These are phyloP conservation scores for Candolleomyces efflorescens DNA, from an alignment of 768 basidiomycete genomes.

Conservation along the genomic window DNA sequence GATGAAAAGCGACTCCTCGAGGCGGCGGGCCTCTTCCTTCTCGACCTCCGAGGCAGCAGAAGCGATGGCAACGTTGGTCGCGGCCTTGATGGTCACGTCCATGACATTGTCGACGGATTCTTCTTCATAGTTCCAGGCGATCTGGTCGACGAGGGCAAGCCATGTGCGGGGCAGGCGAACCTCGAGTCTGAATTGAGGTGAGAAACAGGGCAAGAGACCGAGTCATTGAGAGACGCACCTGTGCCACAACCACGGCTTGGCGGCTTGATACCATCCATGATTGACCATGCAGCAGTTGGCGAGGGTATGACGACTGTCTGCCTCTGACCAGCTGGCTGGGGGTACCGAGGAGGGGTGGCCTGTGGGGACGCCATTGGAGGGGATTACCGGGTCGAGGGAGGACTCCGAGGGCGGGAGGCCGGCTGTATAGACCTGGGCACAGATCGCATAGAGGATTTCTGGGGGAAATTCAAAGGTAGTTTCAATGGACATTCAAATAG, in stretches of 20 bases:
- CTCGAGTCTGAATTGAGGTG: constrained; percentile 44
- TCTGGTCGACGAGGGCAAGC: constrained; percentile 77
- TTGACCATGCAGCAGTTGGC: constrained; percentile 73
- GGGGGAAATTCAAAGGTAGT: constrained; percentile 51
- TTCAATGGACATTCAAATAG: constrained; percentile 26
- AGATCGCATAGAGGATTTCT: constrained; percentile 70
- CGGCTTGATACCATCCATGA: constrained; percentile 73
- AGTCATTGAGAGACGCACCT: constrained; percentile 33
- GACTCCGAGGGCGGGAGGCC: constrained; percentile 50
- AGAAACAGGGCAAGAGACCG: not conserved
- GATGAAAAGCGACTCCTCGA: constrained; percentile 61
- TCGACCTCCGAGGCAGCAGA: constrained; percentile 34
- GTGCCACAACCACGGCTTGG: constrained; percentile 87
- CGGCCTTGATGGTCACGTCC: constrained; percentile 63
- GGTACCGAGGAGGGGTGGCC: constrained; percentile 73
- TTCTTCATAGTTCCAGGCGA: constrained; percentile 69
- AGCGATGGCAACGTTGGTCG: constrained; percentile 57
- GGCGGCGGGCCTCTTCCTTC: constrained; percentile 41
- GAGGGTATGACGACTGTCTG: constrained; percentile 59
- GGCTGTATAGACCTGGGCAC: constrained; percentile 63
- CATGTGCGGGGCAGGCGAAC: constrained; percentile 81
- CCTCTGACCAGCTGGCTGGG: constrained; percentile 64
- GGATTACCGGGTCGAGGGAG: constrained; percentile 69
- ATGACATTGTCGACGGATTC: constrained; percentile 62
- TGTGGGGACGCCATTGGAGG: constrained; percentile 48